phyloP scores from a whole-genome alignment of 2,329 filamentous ascomycete genomes.

The Diplodia scrobiculata region DNA sequence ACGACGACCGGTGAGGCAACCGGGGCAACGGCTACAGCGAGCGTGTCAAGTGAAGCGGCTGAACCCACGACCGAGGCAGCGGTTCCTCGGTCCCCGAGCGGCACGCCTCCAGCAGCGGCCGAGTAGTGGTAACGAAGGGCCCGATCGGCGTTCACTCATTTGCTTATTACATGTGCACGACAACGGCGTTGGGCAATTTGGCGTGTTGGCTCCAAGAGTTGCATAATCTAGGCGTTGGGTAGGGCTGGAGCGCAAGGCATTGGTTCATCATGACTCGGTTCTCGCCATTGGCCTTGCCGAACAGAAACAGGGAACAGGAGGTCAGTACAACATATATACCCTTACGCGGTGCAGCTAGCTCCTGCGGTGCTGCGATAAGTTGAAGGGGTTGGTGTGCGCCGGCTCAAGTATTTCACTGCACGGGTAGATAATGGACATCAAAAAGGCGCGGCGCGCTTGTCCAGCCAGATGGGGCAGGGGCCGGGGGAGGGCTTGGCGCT shows the following conservation, averaged over 20 bases:
- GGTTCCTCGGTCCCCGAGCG: slow-evolving; percentile 2
- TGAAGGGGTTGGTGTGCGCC: no score
- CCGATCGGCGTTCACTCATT: not conserved
- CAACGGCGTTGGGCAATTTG: slow-evolving; percentile 3
- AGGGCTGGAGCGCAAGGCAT: not conserved
- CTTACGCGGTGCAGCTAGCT: no score
- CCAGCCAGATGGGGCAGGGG: slow-evolving; percentile 9
- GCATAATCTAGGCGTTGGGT: slow-evolving; percentile 9
- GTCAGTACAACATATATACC: not conserved
- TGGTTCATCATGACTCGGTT: not conserved
- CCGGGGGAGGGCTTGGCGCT: not conserved
- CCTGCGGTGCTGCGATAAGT: no score
- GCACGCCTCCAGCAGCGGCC: not conserved
- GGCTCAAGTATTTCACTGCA: no score
- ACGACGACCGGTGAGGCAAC: not conserved
- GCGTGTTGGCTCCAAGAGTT: not conserved
- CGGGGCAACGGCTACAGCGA: not conserved
- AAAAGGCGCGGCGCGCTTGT: not conserved
- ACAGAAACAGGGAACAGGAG: not conserved
- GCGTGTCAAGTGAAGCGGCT: not conserved
- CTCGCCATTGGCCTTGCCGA: not conserved
- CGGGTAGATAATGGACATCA: no score
- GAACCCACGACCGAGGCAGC: not conserved
- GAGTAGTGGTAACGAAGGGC: not conserved
- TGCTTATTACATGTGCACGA: not conserved